These are phyloP conservation scores for Eutrema salsugineum DNA, from an alignment of 441 rosid genomes.

Conservation along the genomic window DNA sequence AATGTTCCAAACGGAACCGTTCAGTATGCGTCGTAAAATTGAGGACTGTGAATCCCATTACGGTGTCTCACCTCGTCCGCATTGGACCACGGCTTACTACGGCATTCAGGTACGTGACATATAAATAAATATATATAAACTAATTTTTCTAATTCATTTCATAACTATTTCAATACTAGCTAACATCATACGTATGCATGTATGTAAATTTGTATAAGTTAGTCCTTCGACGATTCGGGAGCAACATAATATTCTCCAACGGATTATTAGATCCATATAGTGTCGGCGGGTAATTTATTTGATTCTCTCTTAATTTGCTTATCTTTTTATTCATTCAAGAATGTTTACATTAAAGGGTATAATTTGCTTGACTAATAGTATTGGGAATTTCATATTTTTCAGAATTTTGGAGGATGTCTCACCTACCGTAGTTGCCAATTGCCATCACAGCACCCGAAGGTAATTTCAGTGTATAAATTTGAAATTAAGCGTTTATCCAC, in stretches of 20 bases:
- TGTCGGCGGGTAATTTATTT: conserved; percentile 58
- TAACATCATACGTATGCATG: too few species aligned
- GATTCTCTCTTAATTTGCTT: too few species aligned
- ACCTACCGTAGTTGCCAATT: conserved; percentile 39
- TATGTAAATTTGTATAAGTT: too few species aligned
- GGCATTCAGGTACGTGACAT: too few species aligned
- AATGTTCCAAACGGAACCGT: background rate
- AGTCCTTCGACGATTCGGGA: conserved; percentile 57
- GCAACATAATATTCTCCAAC: conserved; percentile 80
- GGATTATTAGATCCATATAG: conserved; percentile 80
- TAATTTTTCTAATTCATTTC: too few species aligned
- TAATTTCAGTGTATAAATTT: background rate
- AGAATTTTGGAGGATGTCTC: conserved; percentile 63
- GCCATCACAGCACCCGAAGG: conserved; percentile 47
- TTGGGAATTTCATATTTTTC: background rate
- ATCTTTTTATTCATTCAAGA: too few species aligned
- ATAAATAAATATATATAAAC: too few species aligned
- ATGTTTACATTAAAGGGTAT: background rate
- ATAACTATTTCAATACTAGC: too few species aligned
- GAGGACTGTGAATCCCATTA: background rate
- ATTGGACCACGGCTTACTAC: too few species aligned
- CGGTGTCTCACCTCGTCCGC: background rate
- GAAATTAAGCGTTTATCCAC: background rate
- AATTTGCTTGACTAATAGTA: too few species aligned
- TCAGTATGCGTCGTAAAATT: background rate